A percentile compares a stretch with the other conserved stretches of the same genome.
Conservation (phyloP, 2,329 filamentous ascomycete genomes). For the Fusarium sp. region DNA sequence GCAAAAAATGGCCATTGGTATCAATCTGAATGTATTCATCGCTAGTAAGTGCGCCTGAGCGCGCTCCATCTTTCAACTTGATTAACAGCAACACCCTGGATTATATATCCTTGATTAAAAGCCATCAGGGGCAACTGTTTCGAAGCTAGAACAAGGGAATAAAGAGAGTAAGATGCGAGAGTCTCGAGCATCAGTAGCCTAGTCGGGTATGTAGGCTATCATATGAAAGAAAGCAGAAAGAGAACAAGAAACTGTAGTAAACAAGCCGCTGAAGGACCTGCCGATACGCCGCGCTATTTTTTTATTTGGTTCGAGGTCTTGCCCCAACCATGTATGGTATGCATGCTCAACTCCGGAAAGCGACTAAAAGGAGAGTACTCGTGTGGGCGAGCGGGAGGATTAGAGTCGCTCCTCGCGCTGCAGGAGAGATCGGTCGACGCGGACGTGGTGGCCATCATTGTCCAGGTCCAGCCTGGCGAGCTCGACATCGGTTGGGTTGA, state of each 20-base stretch:
- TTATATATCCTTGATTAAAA: constrained; percentile 7
- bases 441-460: constrained; percentile 36
- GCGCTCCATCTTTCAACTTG: constrained; percentile 24
- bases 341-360: constrained; percentile 17
- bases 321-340: not conserved
- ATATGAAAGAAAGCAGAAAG: constrained; percentile 8
- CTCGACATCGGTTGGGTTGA: constrained; percentile 49
- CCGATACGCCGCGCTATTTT: constrained; percentile 37
- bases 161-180: constrained; percentile 25
- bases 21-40: constrained; percentile 9
- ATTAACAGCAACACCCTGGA: constrained; percentile 7
- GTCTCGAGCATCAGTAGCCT: constrained; percentile 18
- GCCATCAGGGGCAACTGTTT: not conserved
- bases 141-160: constrained; percentile 1
- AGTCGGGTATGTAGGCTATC: constrained; percentile 13
- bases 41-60: constrained; percentile 19
- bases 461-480: constrained; percentile 45
- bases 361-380: constrained; percentile 5
- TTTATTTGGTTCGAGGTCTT: constrained; percentile 13
- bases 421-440: constrained; percentile 48
- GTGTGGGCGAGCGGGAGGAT: not conserved
- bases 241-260: not conserved
- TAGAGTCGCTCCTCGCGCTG: constrained; percentile 50
- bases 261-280: constrained; percentile 1
- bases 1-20: not conserved